Conservation (phyloP, 225 moss, liverwort and hornwort species). For the Pseudoscleropodium purum region DNA sequence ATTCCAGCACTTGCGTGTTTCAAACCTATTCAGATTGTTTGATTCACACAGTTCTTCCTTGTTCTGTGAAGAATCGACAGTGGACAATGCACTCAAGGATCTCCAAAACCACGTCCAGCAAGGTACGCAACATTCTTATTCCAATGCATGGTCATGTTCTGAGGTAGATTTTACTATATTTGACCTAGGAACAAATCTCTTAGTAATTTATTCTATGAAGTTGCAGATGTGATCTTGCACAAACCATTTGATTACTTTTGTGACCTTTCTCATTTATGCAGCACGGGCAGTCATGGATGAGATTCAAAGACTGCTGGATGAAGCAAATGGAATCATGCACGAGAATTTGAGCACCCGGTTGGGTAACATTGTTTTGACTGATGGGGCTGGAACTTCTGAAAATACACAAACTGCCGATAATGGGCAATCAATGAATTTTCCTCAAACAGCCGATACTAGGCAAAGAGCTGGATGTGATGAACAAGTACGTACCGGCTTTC, state of each 20-base stretch:
- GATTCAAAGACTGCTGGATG: slow-evolving; percentile 22
- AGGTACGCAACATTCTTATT: slow-evolving; percentile 6
- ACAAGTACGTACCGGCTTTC: background rate
- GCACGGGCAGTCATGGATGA: slow-evolving; percentile 34
- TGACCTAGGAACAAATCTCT: background rate
- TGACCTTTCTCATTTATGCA: background rate
- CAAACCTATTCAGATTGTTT: background rate
- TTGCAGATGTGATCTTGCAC: background rate
- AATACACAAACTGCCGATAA: background rate
- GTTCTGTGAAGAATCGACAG: slow-evolving; percentile 41
- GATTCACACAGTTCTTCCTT: background rate
- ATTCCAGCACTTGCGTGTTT: background rate
- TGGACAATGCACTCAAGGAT: slow-evolving; percentile 51
- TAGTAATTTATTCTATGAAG: background rate
- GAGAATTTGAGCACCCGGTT: slow-evolving; percentile 28
- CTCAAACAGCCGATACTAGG: background rate
- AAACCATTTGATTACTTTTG: background rate
- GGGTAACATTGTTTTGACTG: slow-evolving; percentile 16
- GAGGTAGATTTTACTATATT: background rate
- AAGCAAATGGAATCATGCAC: slow-evolving; percentile 43
- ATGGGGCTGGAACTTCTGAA: slow-evolving; percentile 17
- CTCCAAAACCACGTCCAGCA: slow-evolving; percentile 44
- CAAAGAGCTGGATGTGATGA: slow-evolving; percentile 10
- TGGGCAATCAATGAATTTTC: background rate
- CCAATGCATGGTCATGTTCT: background rate